phyloP scores from a whole-genome alignment of 257 asterid species.

The Solanum chmielewskii region DNA sequence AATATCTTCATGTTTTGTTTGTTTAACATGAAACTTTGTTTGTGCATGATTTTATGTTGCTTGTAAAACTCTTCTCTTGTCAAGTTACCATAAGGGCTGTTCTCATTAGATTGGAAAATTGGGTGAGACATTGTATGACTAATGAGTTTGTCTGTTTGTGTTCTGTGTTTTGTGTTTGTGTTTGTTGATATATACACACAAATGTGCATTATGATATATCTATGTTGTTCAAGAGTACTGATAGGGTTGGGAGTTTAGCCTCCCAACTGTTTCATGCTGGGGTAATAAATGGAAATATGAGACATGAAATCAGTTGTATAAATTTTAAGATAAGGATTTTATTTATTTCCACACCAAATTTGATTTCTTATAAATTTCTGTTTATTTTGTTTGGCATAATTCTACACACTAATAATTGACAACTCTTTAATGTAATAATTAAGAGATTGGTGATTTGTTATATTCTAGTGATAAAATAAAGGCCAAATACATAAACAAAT shows the following conservation, averaged over 20 bases:
- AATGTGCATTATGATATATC: neutral
- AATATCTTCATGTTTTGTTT: constrained; percentile 32
- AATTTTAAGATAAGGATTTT: neutral
- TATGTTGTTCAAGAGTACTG: neutral
- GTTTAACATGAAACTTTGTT: constrained; percentile 48
- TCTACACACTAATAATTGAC: neutral
- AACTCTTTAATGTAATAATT: neutral
- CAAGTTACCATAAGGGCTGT: constrained; percentile 68
- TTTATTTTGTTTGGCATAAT: neutral
- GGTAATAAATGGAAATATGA: neutral
- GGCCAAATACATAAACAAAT: too few species aligned
- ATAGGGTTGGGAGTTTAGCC: neutral
- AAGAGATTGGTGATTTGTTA: neutral
- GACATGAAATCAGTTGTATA: neutral
- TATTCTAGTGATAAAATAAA: neutral
- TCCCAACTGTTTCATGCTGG: constrained; percentile 2
- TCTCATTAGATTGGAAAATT: constrained; percentile 57
- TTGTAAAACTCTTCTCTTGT: constrained; percentile 48
- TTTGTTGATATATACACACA: neutral
- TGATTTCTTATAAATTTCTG: neutral
- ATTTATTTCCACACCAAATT: neutral
- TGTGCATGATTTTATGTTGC: constrained; percentile 50
- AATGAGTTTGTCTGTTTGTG: neutral
- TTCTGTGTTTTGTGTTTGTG: neutral
- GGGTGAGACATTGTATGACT: constrained; percentile 43